Conservation (phyloP, 345 rosid species). For the Limnanthes douglasii region DNA sequence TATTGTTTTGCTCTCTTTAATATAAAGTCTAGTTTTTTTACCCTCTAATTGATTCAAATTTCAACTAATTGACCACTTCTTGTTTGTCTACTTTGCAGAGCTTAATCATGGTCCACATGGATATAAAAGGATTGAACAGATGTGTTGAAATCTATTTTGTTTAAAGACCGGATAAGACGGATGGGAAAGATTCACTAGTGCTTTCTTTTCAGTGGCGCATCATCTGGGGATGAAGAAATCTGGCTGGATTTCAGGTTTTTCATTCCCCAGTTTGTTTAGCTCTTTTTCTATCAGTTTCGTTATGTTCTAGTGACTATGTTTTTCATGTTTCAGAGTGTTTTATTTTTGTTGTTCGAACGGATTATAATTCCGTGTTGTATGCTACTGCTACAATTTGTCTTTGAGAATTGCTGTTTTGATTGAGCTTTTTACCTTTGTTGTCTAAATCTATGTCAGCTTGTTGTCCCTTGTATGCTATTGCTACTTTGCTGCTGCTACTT, state of each 20-base stretch:
- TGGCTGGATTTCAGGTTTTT: conserved; percentile 29
- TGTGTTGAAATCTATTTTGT: too few relatives aligned
- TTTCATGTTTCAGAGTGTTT: too few relatives aligned
- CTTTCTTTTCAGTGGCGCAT: too few relatives aligned
- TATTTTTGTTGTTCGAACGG: too few relatives aligned
- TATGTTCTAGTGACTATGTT: conserved; percentile 4
- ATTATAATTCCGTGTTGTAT: too few relatives aligned
- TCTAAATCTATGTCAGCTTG: conserved; percentile 8
- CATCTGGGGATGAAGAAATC: conserved; percentile 29
- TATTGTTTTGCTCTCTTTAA: too few relatives aligned
- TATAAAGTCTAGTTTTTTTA: too few relatives aligned
- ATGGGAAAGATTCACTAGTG: too few relatives aligned
- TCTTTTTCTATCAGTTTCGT: conserved; percentile 9
- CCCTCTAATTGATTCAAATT: too few relatives aligned
- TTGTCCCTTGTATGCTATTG: background rate
- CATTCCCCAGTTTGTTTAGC: conserved; percentile 24
- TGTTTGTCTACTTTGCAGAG: conserved; percentile 9
- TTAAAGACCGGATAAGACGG: too few relatives aligned
- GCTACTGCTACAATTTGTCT: too few relatives aligned
- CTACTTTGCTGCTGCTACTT: conserved; percentile 5
- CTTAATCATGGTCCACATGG: conserved; percentile 5
- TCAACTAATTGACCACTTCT: conserved; percentile 3
- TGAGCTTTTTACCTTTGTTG: conserved; percentile 18
- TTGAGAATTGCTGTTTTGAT: conserved; percentile 10
- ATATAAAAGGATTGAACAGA: too few relatives aligned